Base-by-base conservation (phyloP, 495 filamentous ascomycete genomes). In the Neurospora africana region DNA sequence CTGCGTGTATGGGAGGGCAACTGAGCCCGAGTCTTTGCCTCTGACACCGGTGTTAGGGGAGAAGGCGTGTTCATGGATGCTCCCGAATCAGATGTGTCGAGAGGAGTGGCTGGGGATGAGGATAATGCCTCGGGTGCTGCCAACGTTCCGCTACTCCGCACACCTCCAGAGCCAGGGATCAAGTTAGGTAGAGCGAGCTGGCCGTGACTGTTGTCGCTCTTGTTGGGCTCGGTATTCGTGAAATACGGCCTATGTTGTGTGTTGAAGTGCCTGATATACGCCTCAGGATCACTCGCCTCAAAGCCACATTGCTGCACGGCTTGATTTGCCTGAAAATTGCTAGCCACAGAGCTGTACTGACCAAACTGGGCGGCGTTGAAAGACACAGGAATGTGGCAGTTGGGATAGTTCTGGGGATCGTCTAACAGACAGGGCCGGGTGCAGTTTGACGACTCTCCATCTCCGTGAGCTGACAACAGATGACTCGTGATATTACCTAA, bases 251-350 rank as follows among this genome's bases (percentile, higher is more conserved):
- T 68, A 44, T 80, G 78, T 21, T 76, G 75, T 3, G 74, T 41
- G 41, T 78, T 79, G 72, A 81, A 80, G 53, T 82, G 80, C 15
- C 73, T 72, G 39, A 81, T 68, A 69, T 76, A 79, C 10, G 76
- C 74, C 35, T 79, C 75, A 8, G 76, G 75, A 27, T 75, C 75
- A 10, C 73, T 72, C 21, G 79, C 73, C 47, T 79, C 73, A 27
- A 75, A 75, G 35, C 79, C 77, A 69, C 80, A 82, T 61, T 76
- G 76, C n/a, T 74, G 71, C n/a, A 78, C 71, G 2, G 68, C 61
- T 19, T 69, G 74, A 44, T 68, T 73, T 53, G 75, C 40, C 41
- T 75, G 74, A 19, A 76, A 36, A 41, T 70, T 67, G 15, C 73
- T 33, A 10, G 67, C 67, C 19, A 71, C 21, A 21, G 74, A 69